A percentile compares a stretch with the other conserved stretches of the same genome.
These are phyloP conservation scores for Marasmius sp. DNA, from an alignment of 1,284 basidiomycete species.

Conservation along the genomic window DNA sequence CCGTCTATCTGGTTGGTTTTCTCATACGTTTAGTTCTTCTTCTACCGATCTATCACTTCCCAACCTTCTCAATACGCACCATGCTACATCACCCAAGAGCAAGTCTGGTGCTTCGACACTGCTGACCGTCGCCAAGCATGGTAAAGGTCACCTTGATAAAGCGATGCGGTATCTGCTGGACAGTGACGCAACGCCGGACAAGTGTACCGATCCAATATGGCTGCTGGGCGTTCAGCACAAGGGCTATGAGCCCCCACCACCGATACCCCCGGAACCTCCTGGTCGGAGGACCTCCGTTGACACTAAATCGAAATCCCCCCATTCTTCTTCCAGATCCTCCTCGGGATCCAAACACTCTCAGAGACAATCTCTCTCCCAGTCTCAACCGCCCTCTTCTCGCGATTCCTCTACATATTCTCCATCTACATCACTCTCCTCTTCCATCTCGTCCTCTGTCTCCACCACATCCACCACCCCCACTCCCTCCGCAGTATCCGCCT, in stretches of 20 bases:
- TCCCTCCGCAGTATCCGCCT: conserved; percentile 29
- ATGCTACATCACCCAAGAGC: conserved; percentile 40
- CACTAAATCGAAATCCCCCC: conserved; percentile 23
- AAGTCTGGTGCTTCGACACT: conserved; percentile 43
- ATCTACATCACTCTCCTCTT: conserved; percentile 9
- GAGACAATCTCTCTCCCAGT: conserved; percentile 28
- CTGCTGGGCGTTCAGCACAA: conserved; percentile 79
- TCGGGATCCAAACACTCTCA: conserved; percentile 6
- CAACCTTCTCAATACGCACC: conserved; percentile 44
- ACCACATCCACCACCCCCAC: conserved; percentile 34
- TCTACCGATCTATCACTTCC: conserved; percentile 71
- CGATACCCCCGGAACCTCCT: conserved; percentile 23
- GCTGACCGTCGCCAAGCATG: conserved; percentile 66
- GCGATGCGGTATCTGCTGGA: conserved; percentile 84
- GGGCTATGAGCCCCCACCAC: conserved; percentile 62
- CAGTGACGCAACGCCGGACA: conserved; percentile 80
- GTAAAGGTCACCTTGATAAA: conserved; percentile 74
- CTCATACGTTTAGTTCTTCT: conserved; percentile 69
- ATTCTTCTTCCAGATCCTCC: conserved; percentile 15
- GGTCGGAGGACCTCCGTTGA: conserved; percentile 38
- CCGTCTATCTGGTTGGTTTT: conserved; percentile 75
- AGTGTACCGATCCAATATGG: conserved; percentile 80
- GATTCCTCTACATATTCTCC: conserved; percentile 6
- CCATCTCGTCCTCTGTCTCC: conserved; percentile 50
- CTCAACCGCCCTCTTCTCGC: conserved; percentile 11